Conservation (phyloP, 148 eudicot species). For the Spergularia bocconei region DNA sequence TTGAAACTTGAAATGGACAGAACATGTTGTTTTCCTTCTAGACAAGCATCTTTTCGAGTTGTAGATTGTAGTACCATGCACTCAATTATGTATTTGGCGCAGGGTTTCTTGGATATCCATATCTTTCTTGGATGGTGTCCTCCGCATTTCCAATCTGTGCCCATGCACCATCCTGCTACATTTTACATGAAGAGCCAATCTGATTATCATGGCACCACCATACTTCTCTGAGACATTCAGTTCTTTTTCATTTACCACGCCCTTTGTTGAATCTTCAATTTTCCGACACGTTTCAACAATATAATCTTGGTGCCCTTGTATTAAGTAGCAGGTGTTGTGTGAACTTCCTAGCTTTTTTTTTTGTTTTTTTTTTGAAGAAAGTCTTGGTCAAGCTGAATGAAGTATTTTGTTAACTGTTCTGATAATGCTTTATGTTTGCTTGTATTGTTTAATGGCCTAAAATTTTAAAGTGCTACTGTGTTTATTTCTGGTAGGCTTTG, state of each 20-base stretch:
- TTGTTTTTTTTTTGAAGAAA: slow-evolving; percentile 1
- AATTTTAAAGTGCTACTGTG: slow-evolving; percentile 12
- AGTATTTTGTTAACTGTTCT: slow-evolving; percentile 19
- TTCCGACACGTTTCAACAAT: slow-evolving; percentile 62
- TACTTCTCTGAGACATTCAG: slow-evolving; percentile 57
- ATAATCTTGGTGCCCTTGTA: slow-evolving; percentile 57
- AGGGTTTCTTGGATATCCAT: slow-evolving; percentile 64
- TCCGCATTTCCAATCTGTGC: slow-evolving; percentile 58
- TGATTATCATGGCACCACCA: slow-evolving; percentile 70
- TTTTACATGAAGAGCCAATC: slow-evolving; percentile 60
- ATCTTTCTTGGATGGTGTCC: slow-evolving; percentile 60
- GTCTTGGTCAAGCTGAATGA: not conserved
- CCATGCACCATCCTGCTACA: slow-evolving; percentile 54
- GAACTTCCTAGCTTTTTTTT: slow-evolving; percentile 42
- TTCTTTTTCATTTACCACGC: slow-evolving; percentile 75
- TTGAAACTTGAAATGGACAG: slow-evolving; percentile 22
- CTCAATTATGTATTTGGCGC: slow-evolving; percentile 81
- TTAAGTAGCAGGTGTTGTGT: slow-evolving; percentile 73
- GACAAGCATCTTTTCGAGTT: slow-evolving; percentile 34
- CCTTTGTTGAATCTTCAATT: slow-evolving; percentile 61
- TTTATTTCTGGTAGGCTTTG: slow-evolving; percentile 59
- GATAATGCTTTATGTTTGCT: slow-evolving; percentile 16
- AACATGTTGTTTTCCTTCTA: slow-evolving; percentile 36
- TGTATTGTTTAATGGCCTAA: slow-evolving; percentile 19
- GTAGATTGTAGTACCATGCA: slow-evolving; percentile 46